Base-by-base conservation (phyloP, 148 eudicot species). In the Arbutus unedo region DNA sequence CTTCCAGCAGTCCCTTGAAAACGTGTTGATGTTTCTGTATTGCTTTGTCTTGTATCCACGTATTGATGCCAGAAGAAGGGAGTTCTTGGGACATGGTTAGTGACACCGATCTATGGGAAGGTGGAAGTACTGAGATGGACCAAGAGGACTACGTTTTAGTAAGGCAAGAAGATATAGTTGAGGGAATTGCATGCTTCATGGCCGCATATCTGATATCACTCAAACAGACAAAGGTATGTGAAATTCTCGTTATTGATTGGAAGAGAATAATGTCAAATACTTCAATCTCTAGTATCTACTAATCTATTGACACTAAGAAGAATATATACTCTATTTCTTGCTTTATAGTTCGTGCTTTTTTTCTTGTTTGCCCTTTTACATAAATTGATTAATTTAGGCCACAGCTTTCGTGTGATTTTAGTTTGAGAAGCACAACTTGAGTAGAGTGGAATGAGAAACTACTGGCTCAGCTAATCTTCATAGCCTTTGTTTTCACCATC, bases 141-240 rank as follows among this genome's bases (percentile, higher is more conserved):
- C 89, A 90, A 76, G 99, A 96, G 82, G 98, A 93, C 66, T 96
- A 88, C 75, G 93, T 96, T 51, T 88, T 96, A 56, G 99, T 96
- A 72, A 88, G 90, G 84, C 93, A 94, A 88, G 99, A 96, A 85
- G 99, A 96, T 90, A 94, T 96, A 66, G 91, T 92, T 16, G 98
- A 96, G 79, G 98, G 99, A 59, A 92, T 96, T 23, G 98, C 99
- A 15, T 88, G 94, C 86, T 96, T 92, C 89, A 94, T 94, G 98
- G 97, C 98, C 80, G 92, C 98, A 16, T 94, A 94, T 83, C 78
- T 96, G 54, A 57, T 93, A 59, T 94, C 99, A 77, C 91, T 94
- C 75, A 85, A 96, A 85, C 87, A 94, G 84, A 91, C 99, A 11
- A 96, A 96, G 99, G 99, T 90, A 68, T 77, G 74, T 44, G 50